These are phyloP conservation scores for Eragrostis nindensis DNA, from an alignment of 176 grass and related monocot genomes.

Conservation along the genomic window DNA sequence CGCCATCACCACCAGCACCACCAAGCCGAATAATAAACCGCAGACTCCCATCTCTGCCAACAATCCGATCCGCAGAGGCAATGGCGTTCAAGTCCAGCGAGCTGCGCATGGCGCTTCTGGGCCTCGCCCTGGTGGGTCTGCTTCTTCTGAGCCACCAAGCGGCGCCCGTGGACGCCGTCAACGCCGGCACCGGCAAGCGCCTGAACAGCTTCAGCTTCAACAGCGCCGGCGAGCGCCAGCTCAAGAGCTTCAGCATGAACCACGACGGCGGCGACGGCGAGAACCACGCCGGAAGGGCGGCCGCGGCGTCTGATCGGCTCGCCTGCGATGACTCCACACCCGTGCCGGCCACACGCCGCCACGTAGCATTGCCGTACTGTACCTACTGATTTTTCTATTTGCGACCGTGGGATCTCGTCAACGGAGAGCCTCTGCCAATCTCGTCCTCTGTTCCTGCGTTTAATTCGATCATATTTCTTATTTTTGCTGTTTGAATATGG, in stretches of 20 bases:
- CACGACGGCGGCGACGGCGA: rapidly evolving
- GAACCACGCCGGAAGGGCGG: background rate
- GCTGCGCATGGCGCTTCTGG: slow-evolving; percentile 48
- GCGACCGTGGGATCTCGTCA: background rate
- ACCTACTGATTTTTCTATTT: background rate
- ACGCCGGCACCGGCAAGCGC: background rate
- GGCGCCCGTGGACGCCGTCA: slow-evolving; percentile 29
- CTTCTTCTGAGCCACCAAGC: slow-evolving; percentile 43
- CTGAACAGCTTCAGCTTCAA: slow-evolving; percentile 50
- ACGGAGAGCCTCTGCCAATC: slow-evolving; percentile 6
- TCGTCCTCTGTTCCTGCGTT: background rate
- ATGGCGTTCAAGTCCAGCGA: slow-evolving; percentile 53
- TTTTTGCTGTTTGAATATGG: background rate
- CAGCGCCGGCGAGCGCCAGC: slow-evolving; percentile 5
- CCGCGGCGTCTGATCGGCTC: slow-evolving; percentile 6
- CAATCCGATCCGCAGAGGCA: background rate
- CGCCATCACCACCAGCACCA: slow-evolving; percentile 20
- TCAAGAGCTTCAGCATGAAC: slow-evolving; percentile 60
- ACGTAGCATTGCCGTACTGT: background rate
- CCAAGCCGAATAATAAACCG: slow-evolving; percentile 32
- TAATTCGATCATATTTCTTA: background rate
- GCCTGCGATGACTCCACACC: too few relatives aligned
- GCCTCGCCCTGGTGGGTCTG: slow-evolving; percentile 46
- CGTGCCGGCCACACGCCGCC: background rate
- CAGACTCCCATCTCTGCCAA: background rate